These are phyloP conservation scores for Trypanosomatidae sp. DNA, from an alignment of 208 protist species.

Conservation along the genomic window DNA sequence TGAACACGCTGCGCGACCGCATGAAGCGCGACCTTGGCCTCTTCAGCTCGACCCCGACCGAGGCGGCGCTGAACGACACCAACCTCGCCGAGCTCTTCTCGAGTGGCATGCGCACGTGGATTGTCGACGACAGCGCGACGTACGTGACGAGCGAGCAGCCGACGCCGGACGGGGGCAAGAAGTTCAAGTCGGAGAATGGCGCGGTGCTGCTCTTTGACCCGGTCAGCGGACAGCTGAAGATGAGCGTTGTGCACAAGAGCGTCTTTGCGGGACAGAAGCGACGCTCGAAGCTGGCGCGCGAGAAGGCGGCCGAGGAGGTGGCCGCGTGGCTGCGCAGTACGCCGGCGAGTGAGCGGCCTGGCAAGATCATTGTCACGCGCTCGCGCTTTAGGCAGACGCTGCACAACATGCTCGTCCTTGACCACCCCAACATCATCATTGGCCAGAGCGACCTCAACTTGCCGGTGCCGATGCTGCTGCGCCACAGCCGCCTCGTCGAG, in stretches of 20 bases:
- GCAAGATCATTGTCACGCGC: slow-evolving; percentile 99
- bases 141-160: slow-evolving; percentile 99
- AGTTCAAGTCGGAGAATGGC: slow-evolving; percentile 96
- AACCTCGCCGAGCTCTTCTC: slow-evolving; percentile 99
- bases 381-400: slow-evolving; percentile 93
- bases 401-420: slow-evolving; percentile 94
- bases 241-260: slow-evolving; percentile 99
- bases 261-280: slow-evolving; percentile 99
- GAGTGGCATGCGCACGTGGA: slow-evolving; percentile 99
- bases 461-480: slow-evolving; percentile 97
- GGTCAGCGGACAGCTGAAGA: slow-evolving; percentile 97
- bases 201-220: slow-evolving; percentile 99
- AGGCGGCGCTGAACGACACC: slow-evolving; percentile 97
- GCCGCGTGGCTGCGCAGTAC: slow-evolving; percentile 98
- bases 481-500: slow-evolving; percentile 99
- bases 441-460: slow-evolving; percentile 99
- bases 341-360: slow-evolving; percentile 98
- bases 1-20: slow-evolving; percentile 99
- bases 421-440: slow-evolving; percentile 99
- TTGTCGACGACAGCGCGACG: slow-evolving; percentile 99
- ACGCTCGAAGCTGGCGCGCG: slow-evolving; percentile 99
- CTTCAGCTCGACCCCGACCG: slow-evolving; percentile 99
- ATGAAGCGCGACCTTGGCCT: slow-evolving; percentile 99
- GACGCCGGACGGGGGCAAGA: slow-evolving; percentile 98
- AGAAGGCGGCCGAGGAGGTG: slow-evolving; percentile 99